Evolutionary conservation across 2,329 filamentous ascomycete genomes (phyloP).

Genomic region (Epicoccum nigrum): DNA sequence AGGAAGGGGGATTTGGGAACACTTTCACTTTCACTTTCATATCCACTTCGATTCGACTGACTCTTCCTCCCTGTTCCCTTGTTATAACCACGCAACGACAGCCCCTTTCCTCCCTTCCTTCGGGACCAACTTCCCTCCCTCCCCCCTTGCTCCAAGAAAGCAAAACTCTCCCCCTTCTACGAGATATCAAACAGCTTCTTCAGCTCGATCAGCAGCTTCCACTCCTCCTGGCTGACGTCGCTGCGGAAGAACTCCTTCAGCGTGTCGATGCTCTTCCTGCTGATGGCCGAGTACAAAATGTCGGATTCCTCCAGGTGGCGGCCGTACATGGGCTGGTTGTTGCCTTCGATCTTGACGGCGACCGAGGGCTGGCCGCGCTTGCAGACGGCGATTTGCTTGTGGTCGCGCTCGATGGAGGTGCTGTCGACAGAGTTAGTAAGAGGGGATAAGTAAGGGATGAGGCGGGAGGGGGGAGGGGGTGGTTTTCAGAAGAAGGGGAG

Average conservation of each 20-base stretch:
- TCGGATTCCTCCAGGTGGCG: constrained; percentile 94
- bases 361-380: constrained; percentile 98
- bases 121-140: not conserved
- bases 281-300: constrained; percentile 84
- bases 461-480: not conserved
- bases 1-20: no score
- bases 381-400: constrained; percentile 90
- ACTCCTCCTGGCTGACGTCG: constrained; percentile 91
- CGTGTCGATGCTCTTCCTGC: constrained; percentile 85
- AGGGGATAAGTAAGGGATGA: no score
- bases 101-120: no score
- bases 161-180: not conserved
- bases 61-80: no score
- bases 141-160: not conserved
- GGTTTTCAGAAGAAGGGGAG: not conserved
- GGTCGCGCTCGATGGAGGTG: constrained; percentile 95
- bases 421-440: constrained; percentile 54
- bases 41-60: no score
- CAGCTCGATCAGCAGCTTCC: constrained; percentile 91
- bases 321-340: constrained; percentile 91
- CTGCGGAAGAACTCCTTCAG: constrained; percentile 94
- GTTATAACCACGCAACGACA: no score
- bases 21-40: no score
- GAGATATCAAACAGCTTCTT: constrained; percentile 89
- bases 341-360: constrained; percentile 94